Evolutionary conservation across 495 filamentous ascomycete genomes (phyloP).

Genomic region (Penicillium alfredii): DNA sequence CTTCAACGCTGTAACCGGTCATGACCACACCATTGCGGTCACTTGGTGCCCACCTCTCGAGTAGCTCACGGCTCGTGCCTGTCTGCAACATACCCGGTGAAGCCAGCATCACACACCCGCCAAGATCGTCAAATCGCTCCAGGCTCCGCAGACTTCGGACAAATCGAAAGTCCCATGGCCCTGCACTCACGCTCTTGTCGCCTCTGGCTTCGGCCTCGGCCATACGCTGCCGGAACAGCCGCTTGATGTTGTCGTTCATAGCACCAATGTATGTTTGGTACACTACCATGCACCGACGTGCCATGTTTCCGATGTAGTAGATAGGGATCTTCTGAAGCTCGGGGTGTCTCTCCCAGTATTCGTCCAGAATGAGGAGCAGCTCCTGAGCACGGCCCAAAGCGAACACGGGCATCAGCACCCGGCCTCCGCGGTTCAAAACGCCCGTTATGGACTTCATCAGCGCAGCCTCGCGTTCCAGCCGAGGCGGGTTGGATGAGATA

Average conservation of each 20-base stretch:
- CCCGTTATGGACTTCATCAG: constrained; percentile 92
- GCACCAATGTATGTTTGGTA: constrained; percentile 96
- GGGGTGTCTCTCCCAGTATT: constrained; percentile 85
- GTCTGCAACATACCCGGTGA: constrained; percentile 97
- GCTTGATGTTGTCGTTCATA: constrained; percentile 99
- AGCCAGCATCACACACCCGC: constrained; percentile 93
- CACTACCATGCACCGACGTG: constrained; percentile 94
- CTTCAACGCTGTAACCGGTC: constrained; percentile 96
- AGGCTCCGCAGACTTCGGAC: constrained; percentile 85
- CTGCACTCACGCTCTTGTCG: constrained; percentile 64
- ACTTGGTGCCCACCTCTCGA: constrained; percentile 93
- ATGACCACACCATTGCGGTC: constrained; percentile 94
- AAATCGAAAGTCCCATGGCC: constrained; percentile 94
- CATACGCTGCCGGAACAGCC: constrained; percentile 78
- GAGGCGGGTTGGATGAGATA: constrained; percentile 82
- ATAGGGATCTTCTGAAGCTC: constrained; percentile 88
- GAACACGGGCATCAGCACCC: constrained; percentile 92
- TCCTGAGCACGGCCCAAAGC: constrained; percentile 92
- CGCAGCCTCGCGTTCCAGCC: constrained; percentile 81
- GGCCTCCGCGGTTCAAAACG: constrained; percentile 82
- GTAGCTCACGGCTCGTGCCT: constrained; percentile 82
- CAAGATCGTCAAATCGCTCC: constrained; percentile 93
- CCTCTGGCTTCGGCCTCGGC: constrained; percentile 74
- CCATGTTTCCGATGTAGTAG: constrained; percentile 92
- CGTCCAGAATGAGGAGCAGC: constrained; percentile 86